Percentiles rank a stretch among this genome's conserved stretches.
Evolutionary conservation across 2,329 filamentous ascomycete genomes (phyloP).

Genomic region (Curvularia sp.): DNA sequence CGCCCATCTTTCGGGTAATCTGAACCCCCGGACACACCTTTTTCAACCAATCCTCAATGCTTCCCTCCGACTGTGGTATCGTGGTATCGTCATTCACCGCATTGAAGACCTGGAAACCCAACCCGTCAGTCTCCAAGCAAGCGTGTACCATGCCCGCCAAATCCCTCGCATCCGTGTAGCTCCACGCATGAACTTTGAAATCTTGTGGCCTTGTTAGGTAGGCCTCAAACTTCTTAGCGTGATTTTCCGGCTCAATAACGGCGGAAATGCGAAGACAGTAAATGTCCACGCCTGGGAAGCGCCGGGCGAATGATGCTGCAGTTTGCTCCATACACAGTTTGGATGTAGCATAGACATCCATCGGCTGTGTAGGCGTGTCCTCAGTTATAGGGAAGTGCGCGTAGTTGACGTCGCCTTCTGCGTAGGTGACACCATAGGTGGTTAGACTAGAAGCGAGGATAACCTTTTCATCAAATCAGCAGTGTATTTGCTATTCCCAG

Average conservation of each 20-base stretch:
- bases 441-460: slow-evolving; percentile 66
- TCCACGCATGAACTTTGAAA: slow-evolving; percentile 65
- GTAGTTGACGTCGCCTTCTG: slow-evolving; percentile 63
- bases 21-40: slow-evolving; percentile 57
- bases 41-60: slow-evolving; percentile 59
- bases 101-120: slow-evolving; percentile 70
- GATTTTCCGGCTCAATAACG: slow-evolving; percentile 66
- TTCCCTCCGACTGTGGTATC: slow-evolving; percentile 38
- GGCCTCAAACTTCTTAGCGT: slow-evolving; percentile 57
- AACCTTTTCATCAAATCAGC: slow-evolving; percentile 43
- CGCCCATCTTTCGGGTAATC: slow-evolving; percentile 61
- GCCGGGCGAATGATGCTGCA: slow-evolving; percentile 61
- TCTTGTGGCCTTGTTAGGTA: slow-evolving; percentile 59
- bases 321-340: slow-evolving; percentile 66
- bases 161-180: slow-evolving; percentile 67
- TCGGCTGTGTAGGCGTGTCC: slow-evolving; percentile 63
- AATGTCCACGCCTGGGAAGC: slow-evolving; percentile 62
- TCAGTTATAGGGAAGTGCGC: slow-evolving; percentile 66
- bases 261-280: slow-evolving; percentile 67
- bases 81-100: slow-evolving; percentile 68
- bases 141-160: slow-evolving; percentile 66
- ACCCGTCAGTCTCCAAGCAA: slow-evolving; percentile 60
- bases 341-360: slow-evolving; percentile 66
- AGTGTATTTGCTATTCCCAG: neutral
- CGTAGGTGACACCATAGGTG: slow-evolving; percentile 65